Base-by-base conservation (phyloP, 768 basidiomycete species). In the Coprinellus micaceus region DNA sequence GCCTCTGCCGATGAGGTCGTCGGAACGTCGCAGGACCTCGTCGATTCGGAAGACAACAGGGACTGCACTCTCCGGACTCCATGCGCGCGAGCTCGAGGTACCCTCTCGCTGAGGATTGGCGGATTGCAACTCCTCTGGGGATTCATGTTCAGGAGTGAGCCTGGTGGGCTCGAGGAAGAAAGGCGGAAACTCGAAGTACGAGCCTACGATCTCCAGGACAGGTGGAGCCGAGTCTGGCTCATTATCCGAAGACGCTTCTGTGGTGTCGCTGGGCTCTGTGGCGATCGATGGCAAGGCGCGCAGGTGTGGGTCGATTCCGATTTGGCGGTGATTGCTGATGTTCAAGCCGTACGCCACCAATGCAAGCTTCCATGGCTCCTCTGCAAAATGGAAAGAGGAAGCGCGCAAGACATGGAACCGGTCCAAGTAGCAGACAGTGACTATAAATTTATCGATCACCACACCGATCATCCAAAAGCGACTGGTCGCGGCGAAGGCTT, bases 391-490 rank as follows among this genome's bases (percentile, higher is more conserved):
- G 54, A 69, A 71, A 4, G 25, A 11, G 2, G 17, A 29, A 13
- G 64, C 56, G 17, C 57, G 59, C 19, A 66, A 55, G 7, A 66
- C 53, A 12, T 64, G 65, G 17, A 59, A 45, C n/a, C 66, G 56
- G 57, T 71, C 69, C 39, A 58, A 65, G 49, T 71, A 71, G 63
- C 64, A 68, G 4, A 71, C 56, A 2, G 53, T 61, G 15, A 67
- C 51, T 10, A 4, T 48, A 1, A 45, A 58, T 17, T 58, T 29
- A 15, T 66, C 54, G 12, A 71, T 57, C 40, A 62, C 55, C 21
- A 69, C 59, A 2, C 68, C 65, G 19, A 63, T 58, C 1, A 56
- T 47, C 46, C 58, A 66, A 44, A 58, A 53, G 15, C 67, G 61
- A 54, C 56, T 59, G 15, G 54, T 56, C 3, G 44, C 40, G 19